phyloP scores from a whole-genome alignment of 2,329 filamentous ascomycete genomes.

The Rugonectria rugulosa region DNA sequence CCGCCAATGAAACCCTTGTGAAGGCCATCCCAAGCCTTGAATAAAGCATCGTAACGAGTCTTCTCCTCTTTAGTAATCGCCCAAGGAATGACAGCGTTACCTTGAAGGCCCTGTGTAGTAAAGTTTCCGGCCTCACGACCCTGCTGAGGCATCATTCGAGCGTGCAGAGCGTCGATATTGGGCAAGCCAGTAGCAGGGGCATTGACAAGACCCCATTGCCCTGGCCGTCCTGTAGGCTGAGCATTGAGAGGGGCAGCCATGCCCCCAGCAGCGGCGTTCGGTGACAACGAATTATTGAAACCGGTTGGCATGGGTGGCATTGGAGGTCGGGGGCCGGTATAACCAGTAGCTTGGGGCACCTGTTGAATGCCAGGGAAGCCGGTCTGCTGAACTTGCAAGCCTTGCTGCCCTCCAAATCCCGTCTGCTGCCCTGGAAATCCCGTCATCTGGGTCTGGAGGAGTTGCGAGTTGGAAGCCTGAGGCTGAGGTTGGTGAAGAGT shows the following conservation, averaged over 20 bases:
- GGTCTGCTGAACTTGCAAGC: conserved; percentile 72
- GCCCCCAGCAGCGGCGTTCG: conserved; percentile 63
- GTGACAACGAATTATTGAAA: conserved; percentile 62
- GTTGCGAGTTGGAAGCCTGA: conserved; percentile 74
- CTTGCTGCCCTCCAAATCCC: conserved; percentile 66
- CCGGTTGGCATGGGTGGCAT: conserved; percentile 82
- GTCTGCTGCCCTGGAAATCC: conserved; percentile 68
- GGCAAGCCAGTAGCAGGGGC: conserved; percentile 87
- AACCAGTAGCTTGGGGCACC: conserved; percentile 78
- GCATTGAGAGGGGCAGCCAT: conserved; percentile 76
- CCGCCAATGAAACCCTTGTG: conserved; percentile 92
- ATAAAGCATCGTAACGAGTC: conserved; percentile 92
- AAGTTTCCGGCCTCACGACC: conserved; percentile 85
- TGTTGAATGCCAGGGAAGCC: conserved; percentile 69
- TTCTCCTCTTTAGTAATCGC: conserved; percentile 99
- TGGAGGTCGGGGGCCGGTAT: conserved; percentile 83
- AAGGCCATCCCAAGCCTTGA: conserved; percentile 96
- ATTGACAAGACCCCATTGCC: conserved; percentile 99
- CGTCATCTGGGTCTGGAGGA: conserved; percentile 72
- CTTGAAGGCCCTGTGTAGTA: conserved; percentile 85
- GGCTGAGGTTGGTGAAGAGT: conserved; percentile 75
- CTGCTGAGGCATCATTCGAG: conserved; percentile 96
- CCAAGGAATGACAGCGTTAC: conserved; percentile 97
- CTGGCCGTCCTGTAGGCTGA: conserved; percentile 92
- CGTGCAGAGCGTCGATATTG: conserved; percentile 91